Base-by-base conservation (phyloP, 805 yeast species). In the Jamesozyma spencerorum region DNA sequence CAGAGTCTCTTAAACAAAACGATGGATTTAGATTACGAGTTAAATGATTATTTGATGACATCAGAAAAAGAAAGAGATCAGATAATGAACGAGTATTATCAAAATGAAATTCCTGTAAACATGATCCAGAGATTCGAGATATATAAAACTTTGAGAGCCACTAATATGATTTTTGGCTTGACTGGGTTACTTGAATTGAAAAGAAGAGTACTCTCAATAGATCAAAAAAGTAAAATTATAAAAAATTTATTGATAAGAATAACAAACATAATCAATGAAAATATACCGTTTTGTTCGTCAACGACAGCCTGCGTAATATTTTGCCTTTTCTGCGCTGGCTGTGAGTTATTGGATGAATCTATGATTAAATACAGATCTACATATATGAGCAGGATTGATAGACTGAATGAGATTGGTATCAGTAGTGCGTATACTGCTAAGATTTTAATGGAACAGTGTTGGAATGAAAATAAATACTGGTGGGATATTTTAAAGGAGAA, bases 121-220 rank as follows among this genome's bases (percentile, higher is more conserved):
- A 39, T 49, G 36, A 32, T 28, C 14, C 44, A 49, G 31, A 36
- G 33, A 14, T 40, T 42, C 14, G 37, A 42, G 15, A 50, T 49
- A 18, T 57, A 63, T 32, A 48, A 52, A 14, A 47, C 55, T 3
- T 47, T 70, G 18, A 51, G 69, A 34, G 71, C 74, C 14, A 73
- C 81, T 11, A 78, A 79, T 49, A 65, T 65, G 44, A 57, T 75
- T 2, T 77, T 73, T 53, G 70, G 68, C 34, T 59, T 70, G 29
- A 66, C 74, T 60, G 84, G 81, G 1, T 54, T 75, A 11, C 59
- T 79, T 13, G 78, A 75, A 45, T 54, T 79, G 15, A 77, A 76
- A 49, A 57, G 84, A 44, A 62, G 85, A 32, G 77, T 77, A 1
- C 54, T 79, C n/a, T 54, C 60, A 31, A 52, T 79, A 3, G 73